Percentiles rank a stretch among this genome's conserved stretches.
Conservation (phyloP, 192 early-diverging fungal genomes). For the Podila horticola region DNA sequence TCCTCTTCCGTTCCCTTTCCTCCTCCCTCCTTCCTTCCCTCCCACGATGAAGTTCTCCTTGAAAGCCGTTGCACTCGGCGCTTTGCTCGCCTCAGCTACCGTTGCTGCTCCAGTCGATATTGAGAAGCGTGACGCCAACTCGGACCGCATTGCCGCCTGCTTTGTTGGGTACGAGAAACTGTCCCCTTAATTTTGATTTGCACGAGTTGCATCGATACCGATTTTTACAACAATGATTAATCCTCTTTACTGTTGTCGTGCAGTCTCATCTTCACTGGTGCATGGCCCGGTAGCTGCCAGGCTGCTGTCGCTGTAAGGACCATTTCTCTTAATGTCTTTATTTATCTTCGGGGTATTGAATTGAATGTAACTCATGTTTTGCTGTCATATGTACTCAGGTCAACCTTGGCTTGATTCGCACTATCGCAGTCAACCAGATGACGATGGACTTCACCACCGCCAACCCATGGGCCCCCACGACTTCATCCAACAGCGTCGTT, state of each 20-base stretch:
- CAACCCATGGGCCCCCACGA: slow-evolving; percentile 53
- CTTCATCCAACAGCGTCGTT: slow-evolving; percentile 52
- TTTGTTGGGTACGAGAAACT: slow-evolving; percentile 28
- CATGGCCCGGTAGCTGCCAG: slow-evolving; percentile 39
- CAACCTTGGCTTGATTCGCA: slow-evolving; percentile 48
- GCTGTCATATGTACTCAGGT: slow-evolving; percentile 11
- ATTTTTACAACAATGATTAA: background rate
- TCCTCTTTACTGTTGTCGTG: background rate
- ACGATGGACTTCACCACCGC: slow-evolving; percentile 58
- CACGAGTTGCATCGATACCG: background rate
- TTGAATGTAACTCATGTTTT: too few relatives aligned
- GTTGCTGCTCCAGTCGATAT: slow-evolving; percentile 32
- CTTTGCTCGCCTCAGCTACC: slow-evolving; percentile 17
- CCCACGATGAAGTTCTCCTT: slow-evolving; percentile 44
- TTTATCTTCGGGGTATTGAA: too few relatives aligned
- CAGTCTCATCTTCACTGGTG: slow-evolving; percentile 40
- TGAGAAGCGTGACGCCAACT: slow-evolving; percentile 34
- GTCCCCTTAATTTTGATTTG: too few relatives aligned
- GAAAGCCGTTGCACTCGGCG: slow-evolving; percentile 33
- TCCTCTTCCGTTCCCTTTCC: background rate
- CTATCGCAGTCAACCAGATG: slow-evolving; percentile 58
- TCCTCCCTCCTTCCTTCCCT: background rate
- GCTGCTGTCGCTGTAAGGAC: slow-evolving; percentile 36
- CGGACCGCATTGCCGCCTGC: slow-evolving; percentile 35
- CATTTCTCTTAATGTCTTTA: too few relatives aligned